Evolutionary conservation across 768 basidiomycete genomes (phyloP), one percentile per base, ranked within the genome.

Genomic region (Leccinum aurantiacum): DNA sequence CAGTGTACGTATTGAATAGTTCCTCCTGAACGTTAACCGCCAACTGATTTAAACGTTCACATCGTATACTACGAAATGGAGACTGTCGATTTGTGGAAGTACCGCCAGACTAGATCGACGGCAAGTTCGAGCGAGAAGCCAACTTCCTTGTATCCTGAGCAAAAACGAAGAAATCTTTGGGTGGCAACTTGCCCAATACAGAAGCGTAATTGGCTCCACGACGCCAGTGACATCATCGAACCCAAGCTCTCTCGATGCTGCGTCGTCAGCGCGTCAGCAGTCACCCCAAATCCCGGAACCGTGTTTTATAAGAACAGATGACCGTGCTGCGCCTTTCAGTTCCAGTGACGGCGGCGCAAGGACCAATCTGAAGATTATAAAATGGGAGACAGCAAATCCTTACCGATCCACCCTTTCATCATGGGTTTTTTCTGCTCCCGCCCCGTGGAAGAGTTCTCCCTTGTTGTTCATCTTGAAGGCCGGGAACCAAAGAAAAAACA

Each of bases 371-470:
- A 19, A 2, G 0, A 19, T 11, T 5, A 46, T 19, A 19, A 19
- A 46, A 11, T 19, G 10, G 4, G 10, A 53, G 19, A 24, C n/a
- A 11, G 22, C 33, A 31, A 15, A 14, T 15, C 11, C 35, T 53
- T 3, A 6, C 29, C 24, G 6, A 4, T 14, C 50, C 24, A 10
- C 4, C 7, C 41, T 51, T 4, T 22, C 27, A 33, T 47, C 50
- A 60, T 61, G 60, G 60, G 60, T 14, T 29, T 3, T 29, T 11
- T 11, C 22, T 35, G 58, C 22, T 61, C 60, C 37, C 29, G 35
- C 19, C 53, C 53, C 5, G 27, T 3, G 17, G 24, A 60, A 19
- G 41, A 15, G 35, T 29, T 53, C 59, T 38, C 60, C 14, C 44
- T 59, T 46, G 6, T 59, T 13, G 31, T 48, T 19, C 35, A 31